Base-by-base conservation (phyloP, 768 basidiomycete species). In the Hortiboletus flavorubellus region DNA sequence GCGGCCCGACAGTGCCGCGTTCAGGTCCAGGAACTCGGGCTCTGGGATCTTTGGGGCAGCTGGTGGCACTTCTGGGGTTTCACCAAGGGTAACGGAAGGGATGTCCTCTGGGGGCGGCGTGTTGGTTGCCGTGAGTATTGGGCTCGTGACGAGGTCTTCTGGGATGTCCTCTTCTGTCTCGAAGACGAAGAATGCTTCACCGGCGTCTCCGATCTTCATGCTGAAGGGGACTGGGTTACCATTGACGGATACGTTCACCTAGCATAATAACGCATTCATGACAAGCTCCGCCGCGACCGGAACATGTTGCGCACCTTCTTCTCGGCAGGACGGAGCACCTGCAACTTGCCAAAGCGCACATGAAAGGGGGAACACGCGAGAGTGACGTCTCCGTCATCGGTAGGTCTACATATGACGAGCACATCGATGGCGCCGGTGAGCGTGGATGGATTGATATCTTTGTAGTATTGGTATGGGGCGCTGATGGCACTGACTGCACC, bases 141-240 rank as follows among this genome's bases (percentile, higher is more conserved):
- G 97, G 73, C 90, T 93, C 0, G 97, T 99, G 59, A 94, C 89
- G 58, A 99, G 83, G 68, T 94, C 91, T 45, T 83, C 88, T 4
- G 97, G 96, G 31, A 98, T 86, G 55, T 98, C 93, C 38, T 87
- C 91, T 39, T 95, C 91, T 1, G 96, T 98, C 72, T 99, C 96
- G 61, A 98, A 93, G 39, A 99, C 89, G 66, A 98, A 98, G 79
- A 98, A 99, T 0, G 95, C 97, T 73, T 99, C 97, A 5, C 97
- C 97, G 2, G 97, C 93, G 55, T 98, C 97, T 39, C 94, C 95
- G 58, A 98, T 93, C 78, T 99, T 98, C 97, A 99, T 99, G 71
- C 80, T 81, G 71, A 91, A 98, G 0, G 96, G 96, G 53, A 94
- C 88, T 42, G 81, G 79, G 62, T 84, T 77, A 39, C 89, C 91